Base-by-base conservation (phyloP, 129 eudicot species). In the Oenanthe sinensis region DNA sequence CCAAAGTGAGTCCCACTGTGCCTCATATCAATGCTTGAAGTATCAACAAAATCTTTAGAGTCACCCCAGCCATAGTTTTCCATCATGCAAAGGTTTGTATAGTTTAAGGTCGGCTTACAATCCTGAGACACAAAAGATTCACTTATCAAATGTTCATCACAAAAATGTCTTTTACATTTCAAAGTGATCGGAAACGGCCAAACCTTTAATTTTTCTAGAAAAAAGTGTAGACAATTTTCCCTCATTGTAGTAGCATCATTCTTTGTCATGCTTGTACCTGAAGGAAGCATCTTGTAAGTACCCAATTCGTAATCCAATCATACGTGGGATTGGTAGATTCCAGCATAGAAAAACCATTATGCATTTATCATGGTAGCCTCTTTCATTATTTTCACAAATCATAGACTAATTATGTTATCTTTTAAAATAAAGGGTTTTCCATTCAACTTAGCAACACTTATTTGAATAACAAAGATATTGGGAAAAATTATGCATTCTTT, bases 211-310 rank as follows among this genome's bases (percentile, higher is more conserved):
- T 87, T 83, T 81, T 81, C 82, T 77, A 85, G 69, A 76, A 96
- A 94, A 85, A 87, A 96, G 2, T 81, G 74, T 42, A 92, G 82
- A 86, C 97, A 92, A 74, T 80, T 85, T 79, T 80, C 84, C 85
- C 87, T 86, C 85, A 89, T 74, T 80, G 75, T 86, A 49, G 85
- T 84, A 63, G 95, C 96, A 75, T 88, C 96, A 48, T 19, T 37
- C 84, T 81, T 88, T 39, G 97, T 85, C 67, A 96, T 85, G 71
- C 87, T 87, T 6, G 97, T 88, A 85, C 99, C 98, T 93, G 83
- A 52, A 30, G 49, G 8, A 14, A 72, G 33, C 37, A 72, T 15
- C 19, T 16, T 36, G 9, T n/a, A 43, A 43, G 1, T 19, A 72
- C 76, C 36, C 11, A 19, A 44, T 1, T n/a, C 7, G 17, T 36